Conservation (phyloP, 2,329 filamentous ascomycete species). For the Intubia oerlemansii region DNA sequence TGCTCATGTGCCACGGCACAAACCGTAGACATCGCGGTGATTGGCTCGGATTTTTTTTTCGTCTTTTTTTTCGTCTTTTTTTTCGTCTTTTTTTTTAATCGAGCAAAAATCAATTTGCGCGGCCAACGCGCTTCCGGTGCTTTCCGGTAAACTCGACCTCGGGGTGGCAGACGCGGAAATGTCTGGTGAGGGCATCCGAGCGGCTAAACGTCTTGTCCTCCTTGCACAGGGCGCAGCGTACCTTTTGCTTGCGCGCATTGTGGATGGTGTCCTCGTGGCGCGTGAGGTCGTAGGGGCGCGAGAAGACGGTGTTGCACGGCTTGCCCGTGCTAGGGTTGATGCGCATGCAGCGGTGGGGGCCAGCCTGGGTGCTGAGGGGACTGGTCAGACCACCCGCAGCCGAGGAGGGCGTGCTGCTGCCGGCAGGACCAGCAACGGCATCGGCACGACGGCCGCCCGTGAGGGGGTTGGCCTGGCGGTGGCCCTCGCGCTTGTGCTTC, state of each 20-base stretch:
- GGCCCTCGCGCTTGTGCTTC: constrained; percentile 87
- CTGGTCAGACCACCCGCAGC: too few relatives aligned
- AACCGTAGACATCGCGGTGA: too few relatives aligned
- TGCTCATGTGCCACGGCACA: too few relatives aligned
- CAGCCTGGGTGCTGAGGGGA: constrained; percentile 66
- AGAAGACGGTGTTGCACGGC: constrained; percentile 86
- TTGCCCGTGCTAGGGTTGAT: constrained; percentile 92
- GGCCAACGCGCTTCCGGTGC: constrained; percentile 17
- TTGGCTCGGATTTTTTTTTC: too few relatives aligned
- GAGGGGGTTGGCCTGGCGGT: constrained; percentile 48
- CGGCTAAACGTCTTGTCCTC: constrained; percentile 96
- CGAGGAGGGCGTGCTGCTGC: too few relatives aligned
- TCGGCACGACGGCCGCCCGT: constrained; percentile 15
- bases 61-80: too few relatives aligned
- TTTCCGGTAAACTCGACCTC: constrained; percentile 64
- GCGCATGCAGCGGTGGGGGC: constrained; percentile 79
- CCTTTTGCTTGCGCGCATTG: constrained; percentile 84
- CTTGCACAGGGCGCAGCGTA: constrained; percentile 76
- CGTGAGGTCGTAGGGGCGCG: constrained; percentile 86
- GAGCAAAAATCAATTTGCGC: too few relatives aligned
- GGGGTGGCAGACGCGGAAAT: constrained; percentile 87
- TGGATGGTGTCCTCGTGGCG: constrained; percentile 96
- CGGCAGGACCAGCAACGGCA: too few relatives aligned
- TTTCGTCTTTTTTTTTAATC: too few relatives aligned
- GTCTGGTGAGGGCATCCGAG: constrained; percentile 80